Evolutionary conservation across 352 stramenopile species (phyloP), one percentile per base, ranked within the genome.

Genomic region (Nothophytophthora sp.): DNA sequence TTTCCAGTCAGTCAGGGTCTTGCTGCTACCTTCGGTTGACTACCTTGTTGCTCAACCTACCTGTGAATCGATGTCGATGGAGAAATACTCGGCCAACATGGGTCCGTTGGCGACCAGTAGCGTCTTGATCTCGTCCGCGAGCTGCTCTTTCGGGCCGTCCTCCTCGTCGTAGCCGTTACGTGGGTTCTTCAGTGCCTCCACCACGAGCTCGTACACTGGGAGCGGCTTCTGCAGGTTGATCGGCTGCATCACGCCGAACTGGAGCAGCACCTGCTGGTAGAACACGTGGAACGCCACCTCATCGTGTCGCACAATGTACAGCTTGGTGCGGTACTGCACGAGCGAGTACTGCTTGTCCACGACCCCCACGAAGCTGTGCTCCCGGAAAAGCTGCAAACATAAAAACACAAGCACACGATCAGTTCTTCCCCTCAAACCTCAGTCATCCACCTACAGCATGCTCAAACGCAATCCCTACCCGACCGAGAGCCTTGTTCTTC

Each of bases 71-170:
- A 99, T 90, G 51, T 92, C 77, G 30, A 99, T 86, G 0, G 78
- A 82, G 75, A 99, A 99, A 63, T 99, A 99, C 62, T 99, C 96
- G 54, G 94, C 79, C 25, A 99, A 72, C 95, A 99, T 98, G 2
- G 82, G 80, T 0, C 83, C 82, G 51, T 98, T 96, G 5, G 93
- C 63, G 23, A 82, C 68, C 30, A 99, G 61, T 35, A 96, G 70
- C 13, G 67, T 57, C 55, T 81, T 75, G 53, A 95, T 81, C 38
- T 93, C 82, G 11, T 83, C 49, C 1, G 85, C 85, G 3, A 92
- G 67, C 40, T 87, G 78, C 36, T 92, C 78, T 30, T 60, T 63
- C 11, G 82, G 81, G 0, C 85, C 83, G 39, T 95, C 85, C 34
- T 93, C 82, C 46, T 91, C 70, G 40, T 86, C 76, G 52, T 90